These are phyloP conservation scores for Talaromyces amestolkiae DNA, from an alignment of 2,329 filamentous ascomycete species.

Conservation along the genomic window DNA sequence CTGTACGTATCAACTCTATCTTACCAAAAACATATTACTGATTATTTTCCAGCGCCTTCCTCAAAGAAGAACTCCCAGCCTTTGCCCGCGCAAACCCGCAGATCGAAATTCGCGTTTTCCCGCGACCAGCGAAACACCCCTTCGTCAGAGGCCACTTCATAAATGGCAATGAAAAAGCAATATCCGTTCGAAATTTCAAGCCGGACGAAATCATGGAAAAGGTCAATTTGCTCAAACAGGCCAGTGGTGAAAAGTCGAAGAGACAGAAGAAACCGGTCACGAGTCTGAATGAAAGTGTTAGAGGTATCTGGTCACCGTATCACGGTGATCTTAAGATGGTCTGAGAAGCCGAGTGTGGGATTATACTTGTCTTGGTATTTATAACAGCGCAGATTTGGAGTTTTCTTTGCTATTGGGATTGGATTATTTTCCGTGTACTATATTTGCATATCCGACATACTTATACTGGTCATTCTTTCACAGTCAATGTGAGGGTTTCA, in stretches of 20 bases:
- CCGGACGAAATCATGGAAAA: conserved; percentile 78
- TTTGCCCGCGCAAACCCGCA: conserved; percentile 82
- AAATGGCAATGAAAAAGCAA: conserved; percentile 79
- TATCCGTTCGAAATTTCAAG: conserved; percentile 86
- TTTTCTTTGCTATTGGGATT: conserved; percentile 11
- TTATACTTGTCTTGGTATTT: conserved; percentile 23
- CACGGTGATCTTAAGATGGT: conserved; percentile 56
- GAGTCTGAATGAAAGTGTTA: conserved; percentile 63
- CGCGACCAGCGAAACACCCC: conserved; percentile 84
- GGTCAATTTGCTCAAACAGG: conserved; percentile 51
- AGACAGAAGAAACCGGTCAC: conserved; percentile 58
- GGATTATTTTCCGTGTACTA: conserved; percentile 1
- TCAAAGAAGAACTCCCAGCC: conserved; percentile 69
- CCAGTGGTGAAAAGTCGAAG: conserved; percentile 51
- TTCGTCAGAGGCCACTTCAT: conserved; percentile 88
- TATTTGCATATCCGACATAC: conserved; percentile 9
- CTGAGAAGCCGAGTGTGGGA: not conserved
- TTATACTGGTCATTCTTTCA: conserved; percentile 1
- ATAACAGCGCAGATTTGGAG: conserved; percentile 18
- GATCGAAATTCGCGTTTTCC: conserved; percentile 88
- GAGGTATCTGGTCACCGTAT: conserved; percentile 64
- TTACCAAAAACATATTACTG: not conserved
- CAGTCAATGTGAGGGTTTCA: not conserved
- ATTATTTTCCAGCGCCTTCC: conserved; percentile 63
- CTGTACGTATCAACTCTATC: conserved; percentile 58